Evolutionary conservation across 495 filamentous ascomycete genomes (phyloP), one percentile per base, ranked within the genome.

Genomic region (Baudoinia panamericana): DNA sequence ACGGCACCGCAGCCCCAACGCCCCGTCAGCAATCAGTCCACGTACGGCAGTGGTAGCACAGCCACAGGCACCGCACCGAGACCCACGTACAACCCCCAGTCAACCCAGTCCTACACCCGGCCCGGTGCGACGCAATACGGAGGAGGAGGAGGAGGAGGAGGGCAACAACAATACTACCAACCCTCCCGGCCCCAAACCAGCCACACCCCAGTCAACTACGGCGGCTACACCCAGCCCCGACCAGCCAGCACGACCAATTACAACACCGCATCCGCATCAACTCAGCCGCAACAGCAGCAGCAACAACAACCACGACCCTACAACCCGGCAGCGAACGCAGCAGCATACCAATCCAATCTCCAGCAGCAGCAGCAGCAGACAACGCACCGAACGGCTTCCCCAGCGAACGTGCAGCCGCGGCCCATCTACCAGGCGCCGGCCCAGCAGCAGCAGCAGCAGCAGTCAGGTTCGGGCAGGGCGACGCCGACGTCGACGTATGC

Each of bases 21-120:
- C 8, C 39, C 48, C 5, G 41, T 32, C 2, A 43, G 43, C 36
- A 52, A 44, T 20, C 39, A 42, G 27, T 28, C 37, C 2, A n/a
- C 12, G 6, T 52, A 52, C 27, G 38, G 42, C 19, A 52, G 43
- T 6, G 43, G 43, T 4, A 36, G 17, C 36, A 30, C 34, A 9
- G 17, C 31, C 20, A 16, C n/a, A n/a, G n/a, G n/a, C n/a, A n/a
- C n/a, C n/a, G n/a, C 32, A 1, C 21, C 34, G 19, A 34, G 37
- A 28, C 41, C 48, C 5, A 30, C 17, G 7, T 39, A 46, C 30
- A 33, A 37, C 4, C 43, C 41, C 25, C 41, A 45, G 19, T 34
- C 43, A n/a, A 47, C 34, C 22, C 56, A 56, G 38, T n/a, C n/a
- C n/a, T 61, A 61, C 46, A 30, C 43, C 17, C 56, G 56, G 6